Evolutionary conservation across 345 rosid species (phyloP).

Genomic region (Melaleuca alternifolia): DNA sequence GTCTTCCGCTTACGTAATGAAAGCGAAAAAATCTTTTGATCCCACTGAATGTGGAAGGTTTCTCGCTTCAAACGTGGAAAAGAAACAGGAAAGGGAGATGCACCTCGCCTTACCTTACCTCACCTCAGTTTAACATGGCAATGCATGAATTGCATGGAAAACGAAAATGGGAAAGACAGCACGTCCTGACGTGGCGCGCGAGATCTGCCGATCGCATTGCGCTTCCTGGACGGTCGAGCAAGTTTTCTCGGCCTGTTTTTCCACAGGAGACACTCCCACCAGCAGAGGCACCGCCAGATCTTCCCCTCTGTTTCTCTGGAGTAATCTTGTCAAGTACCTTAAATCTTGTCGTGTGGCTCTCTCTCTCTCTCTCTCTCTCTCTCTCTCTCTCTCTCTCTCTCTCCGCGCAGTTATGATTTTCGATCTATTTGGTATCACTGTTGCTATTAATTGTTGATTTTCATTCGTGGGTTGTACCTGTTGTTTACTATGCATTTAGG

Average conservation of each 20-base stretch:
- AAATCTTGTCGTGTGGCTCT: neutral
- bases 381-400: neutral
- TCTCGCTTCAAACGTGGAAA: neutral
- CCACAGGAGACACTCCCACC: neutral
- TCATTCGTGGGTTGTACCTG: neutral
- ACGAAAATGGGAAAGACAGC: neutral
- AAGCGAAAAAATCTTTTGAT: neutral
- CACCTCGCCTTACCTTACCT: neutral
- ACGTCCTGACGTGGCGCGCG: neutral
- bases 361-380: neutral
- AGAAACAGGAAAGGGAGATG: neutral
- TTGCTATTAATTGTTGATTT: neutral
- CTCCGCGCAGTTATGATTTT: neutral
- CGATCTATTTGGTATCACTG: neutral
- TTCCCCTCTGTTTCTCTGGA: neutral
- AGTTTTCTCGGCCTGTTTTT: neutral
- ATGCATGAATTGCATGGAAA: neutral
- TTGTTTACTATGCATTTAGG: neutral
- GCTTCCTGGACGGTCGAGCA: neutral
- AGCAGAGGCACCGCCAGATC: neutral
- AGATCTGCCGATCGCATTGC: neutral
- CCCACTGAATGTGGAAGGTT: neutral
- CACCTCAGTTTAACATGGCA: neutral
- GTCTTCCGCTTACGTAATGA: neutral
- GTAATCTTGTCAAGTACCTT: neutral